Base-by-base conservation (phyloP, 1,284 basidiomycete species). In the Malassezia brasiliensis region DNA sequence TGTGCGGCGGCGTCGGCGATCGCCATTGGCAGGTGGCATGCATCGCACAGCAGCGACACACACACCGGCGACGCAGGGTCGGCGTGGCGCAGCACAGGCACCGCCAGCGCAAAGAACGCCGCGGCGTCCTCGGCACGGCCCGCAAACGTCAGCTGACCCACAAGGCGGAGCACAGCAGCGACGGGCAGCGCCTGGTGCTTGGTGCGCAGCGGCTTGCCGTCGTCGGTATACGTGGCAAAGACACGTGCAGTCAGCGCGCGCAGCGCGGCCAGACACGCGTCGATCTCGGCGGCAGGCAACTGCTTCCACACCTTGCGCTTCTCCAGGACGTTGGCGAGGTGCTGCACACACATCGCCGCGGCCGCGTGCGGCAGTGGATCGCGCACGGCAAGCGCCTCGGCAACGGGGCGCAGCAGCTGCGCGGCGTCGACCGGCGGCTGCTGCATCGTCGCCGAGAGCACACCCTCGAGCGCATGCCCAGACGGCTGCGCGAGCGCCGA, bases 141-240 rank as follows among this genome's bases (percentile, higher is more conserved):
- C 12, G 22, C 22, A 31, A 52, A n/a, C 17, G 55, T 20, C 10
- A 48, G 35, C 19, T 52, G 45, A 28, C 41, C 50, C 5, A 42
- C 36, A 1, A 57, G 55, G 15, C 47, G 45, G 19, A 57, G 22
- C 28, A 52, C 30, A 1, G 55, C 55, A 5, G 22, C 91, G 76
- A 8, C 79, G 79, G 20, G 81, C 82, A 6, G 28, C 12, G 47
- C 20, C 19, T 56, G 53, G 12, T 41, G 19, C 28, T 28, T 42
- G 28, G 32, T 52, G 11, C 19, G 8, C 20, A 47, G 22, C 5
- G 48, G n/a, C 20, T 39, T 32, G 14, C 6, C 15, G 5, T 20
- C 22, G 9, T 45, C 28, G 2, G 20, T 6, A 25, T 44, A 46
- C 38, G 37, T 10, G 5, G 34, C 28, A 52, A 52, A 57, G 5